These are phyloP conservation scores for Eleusine coracana DNA, from an alignment of 176 grass and related monocot species.

Conservation along the genomic window DNA sequence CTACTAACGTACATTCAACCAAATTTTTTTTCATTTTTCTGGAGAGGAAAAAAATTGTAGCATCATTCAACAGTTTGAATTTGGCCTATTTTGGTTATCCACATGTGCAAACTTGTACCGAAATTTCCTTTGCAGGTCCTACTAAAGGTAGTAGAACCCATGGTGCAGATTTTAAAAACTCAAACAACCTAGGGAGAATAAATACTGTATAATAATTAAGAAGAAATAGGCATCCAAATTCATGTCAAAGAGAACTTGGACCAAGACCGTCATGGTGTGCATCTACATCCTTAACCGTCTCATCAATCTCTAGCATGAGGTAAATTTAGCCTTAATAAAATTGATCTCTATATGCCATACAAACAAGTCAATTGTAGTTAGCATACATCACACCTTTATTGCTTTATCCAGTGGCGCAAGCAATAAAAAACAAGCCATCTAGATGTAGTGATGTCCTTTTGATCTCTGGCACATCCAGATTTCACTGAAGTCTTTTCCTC, in stretches of 20 bases:
- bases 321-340: background rate
- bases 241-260: no score
- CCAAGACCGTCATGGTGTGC: no score
- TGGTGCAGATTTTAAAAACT: no score
- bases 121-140: background rate
- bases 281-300: no score
- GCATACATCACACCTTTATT: background rate
- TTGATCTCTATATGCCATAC: background rate
- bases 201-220: no score
- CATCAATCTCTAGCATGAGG: background rate
- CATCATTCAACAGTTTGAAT: background rate
- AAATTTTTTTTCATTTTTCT: background rate
- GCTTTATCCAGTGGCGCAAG: constrained; percentile 15
- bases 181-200: no score
- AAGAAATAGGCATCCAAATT: no score
- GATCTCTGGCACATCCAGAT: background rate
- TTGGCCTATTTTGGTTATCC: background rate
- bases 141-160: no score
- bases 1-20: background rate
- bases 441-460: constrained; percentile 22
- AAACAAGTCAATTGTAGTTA: background rate
- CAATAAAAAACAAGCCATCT: constrained; percentile 29
- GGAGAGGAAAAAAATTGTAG: background rate
- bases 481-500: background rate
- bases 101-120: background rate